phyloP scores from a whole-genome alignment of 176 grass and related monocot genomes.

The Poa pratensis region DNA sequence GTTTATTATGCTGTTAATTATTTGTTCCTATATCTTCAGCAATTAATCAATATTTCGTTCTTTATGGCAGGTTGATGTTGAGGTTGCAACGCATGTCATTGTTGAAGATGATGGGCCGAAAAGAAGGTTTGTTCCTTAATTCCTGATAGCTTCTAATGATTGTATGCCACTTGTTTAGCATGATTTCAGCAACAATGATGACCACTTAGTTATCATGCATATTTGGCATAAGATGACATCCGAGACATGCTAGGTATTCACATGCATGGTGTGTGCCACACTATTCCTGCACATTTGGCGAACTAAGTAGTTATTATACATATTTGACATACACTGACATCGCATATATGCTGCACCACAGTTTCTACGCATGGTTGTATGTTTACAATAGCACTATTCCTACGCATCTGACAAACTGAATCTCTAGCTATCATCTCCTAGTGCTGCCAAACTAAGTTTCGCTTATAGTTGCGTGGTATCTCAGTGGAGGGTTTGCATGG shows the following conservation, averaged over 20 bases:
- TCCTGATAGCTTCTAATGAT: constrained; percentile 14
- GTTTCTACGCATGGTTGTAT: constrained; percentile 15
- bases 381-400: not conserved
- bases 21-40: not conserved
- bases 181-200: not conserved
- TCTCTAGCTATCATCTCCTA: not conserved
- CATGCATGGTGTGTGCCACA: not conserved
- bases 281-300: constrained; percentile 5
- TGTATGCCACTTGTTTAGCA: constrained; percentile 24
- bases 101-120: constrained; percentile 94
- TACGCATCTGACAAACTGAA: not conserved
- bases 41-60: constrained; percentile 31
- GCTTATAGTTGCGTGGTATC: not conserved
- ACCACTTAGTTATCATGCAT: constrained; percentile 17
- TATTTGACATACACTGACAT: constrained; percentile 21
- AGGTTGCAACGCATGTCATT: constrained; percentile 82
- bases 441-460: not conserved
- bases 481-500: not conserved
- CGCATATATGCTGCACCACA: not conserved
- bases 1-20: constrained; percentile 26
- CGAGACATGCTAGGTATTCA: constrained; percentile 9
- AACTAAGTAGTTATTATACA: constrained; percentile 9
- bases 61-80: constrained; percentile 72
- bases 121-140: constrained; percentile 64
- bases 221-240: constrained; percentile 22